These are phyloP conservation scores for Saccharomyces uvarum DNA, from an alignment of 1,139 yeast species.

Conservation along the genomic window DNA sequence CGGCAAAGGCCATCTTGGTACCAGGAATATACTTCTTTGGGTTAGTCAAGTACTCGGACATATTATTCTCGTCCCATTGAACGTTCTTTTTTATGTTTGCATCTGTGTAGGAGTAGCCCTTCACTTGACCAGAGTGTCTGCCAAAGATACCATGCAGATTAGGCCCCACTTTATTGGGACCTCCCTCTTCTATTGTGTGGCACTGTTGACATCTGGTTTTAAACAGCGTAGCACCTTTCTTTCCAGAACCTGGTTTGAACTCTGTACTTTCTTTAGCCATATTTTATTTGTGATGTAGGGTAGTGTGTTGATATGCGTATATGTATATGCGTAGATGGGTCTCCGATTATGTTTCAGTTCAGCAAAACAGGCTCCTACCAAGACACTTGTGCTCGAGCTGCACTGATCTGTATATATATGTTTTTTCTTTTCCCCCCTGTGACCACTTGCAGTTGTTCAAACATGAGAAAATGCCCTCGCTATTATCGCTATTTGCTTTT, in stretches of 20 bases:
- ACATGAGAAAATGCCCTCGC: neutral
- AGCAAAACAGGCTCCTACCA: neutral
- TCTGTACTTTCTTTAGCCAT: conserved; percentile 14
- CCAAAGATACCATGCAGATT: conserved; percentile 92
- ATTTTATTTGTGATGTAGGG: conserved; percentile 22
- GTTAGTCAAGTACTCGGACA: conserved; percentile 94
- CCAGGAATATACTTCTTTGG: conserved; percentile 99
- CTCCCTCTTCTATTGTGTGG: conserved; percentile 93
- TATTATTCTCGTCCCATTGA: conserved; percentile 74
- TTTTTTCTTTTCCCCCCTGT: neutral
- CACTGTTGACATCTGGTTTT: conserved; percentile 98
- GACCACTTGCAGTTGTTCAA: neutral
- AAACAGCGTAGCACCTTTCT: conserved; percentile 97
- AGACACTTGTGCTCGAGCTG: neutral
- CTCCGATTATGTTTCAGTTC: neutral
- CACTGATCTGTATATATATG: neutral
- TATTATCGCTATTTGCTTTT: neutral
- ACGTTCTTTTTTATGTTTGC: conserved; percentile 97
- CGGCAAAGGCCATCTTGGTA: conserved; percentile 99
- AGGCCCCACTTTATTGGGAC: conserved; percentile 98
- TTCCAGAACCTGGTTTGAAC: conserved; percentile 57
- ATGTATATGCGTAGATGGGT: neutral
- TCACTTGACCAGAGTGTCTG: conserved; percentile 86
- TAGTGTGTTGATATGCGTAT: neutral
- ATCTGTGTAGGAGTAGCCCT: conserved; percentile 91